Conservation (phyloP, 176 grass and related monocot genomes). For the Saccharum spontaneum region DNA sequence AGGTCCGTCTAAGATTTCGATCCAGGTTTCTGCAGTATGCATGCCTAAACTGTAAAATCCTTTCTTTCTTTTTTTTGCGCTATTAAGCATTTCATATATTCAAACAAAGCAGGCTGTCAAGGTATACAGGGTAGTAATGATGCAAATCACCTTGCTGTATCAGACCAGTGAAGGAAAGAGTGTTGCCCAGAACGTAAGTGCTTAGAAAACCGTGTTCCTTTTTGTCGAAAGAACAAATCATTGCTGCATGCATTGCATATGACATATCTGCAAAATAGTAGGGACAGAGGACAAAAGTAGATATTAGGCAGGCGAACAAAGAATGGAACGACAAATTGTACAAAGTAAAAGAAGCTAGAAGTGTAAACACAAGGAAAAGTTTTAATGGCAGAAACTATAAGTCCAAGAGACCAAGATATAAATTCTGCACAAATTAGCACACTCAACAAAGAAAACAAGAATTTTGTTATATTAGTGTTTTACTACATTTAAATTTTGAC, state of each 20-base stretch:
- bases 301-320: constrained; percentile 20
- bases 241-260: constrained; percentile 97
- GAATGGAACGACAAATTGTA: constrained; percentile 2
- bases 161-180: constrained; percentile 92
- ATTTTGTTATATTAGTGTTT: neutral
- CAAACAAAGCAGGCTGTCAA: constrained; percentile 22
- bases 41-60: neutral
- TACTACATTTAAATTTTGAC: neutral
- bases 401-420: neutral
- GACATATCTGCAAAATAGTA: constrained; percentile 72
- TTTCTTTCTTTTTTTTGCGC: neutral
- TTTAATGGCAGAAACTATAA: constrained; percentile 14
- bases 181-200: constrained; percentile 78
- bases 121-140: constrained; percentile 19
- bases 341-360: constrained; percentile 24
- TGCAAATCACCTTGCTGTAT: constrained; percentile 67
- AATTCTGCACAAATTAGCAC: neutral
- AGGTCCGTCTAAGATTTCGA: constrained; percentile 6
- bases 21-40: constrained; percentile 17
- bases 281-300: constrained; percentile 7
- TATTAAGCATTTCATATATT: constrained; percentile 22
- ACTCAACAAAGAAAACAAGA: neutral
- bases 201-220: constrained; percentile 78
- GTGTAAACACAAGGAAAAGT: constrained; percentile 5
- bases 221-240: constrained; percentile 84